A percentile compares a stretch with the other conserved stretches of the same genome.
Conservation (phyloP, 73 alveolate genomes). For the Paramecium pentaurelia region DNA sequence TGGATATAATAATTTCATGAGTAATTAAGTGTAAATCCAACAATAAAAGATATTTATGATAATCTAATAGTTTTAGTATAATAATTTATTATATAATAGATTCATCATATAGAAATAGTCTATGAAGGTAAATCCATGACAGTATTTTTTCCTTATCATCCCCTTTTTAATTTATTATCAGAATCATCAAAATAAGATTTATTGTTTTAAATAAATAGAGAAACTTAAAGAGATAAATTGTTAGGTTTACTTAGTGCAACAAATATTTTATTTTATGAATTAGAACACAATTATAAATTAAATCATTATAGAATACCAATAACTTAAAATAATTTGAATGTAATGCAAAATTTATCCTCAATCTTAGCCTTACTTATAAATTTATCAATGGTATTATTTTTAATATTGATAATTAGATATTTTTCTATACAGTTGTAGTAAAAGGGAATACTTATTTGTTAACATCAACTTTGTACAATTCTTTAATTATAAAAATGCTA, state of each 20-base stretch:
- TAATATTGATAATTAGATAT: neutral
- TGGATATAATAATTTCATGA: neutral
- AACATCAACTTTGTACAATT: neutral
- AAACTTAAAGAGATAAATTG: slow-evolving; percentile 51
- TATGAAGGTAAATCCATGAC: neutral
- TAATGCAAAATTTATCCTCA: neutral
- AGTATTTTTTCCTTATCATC: slow-evolving; percentile 26
- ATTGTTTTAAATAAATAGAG: slow-evolving; percentile 3
- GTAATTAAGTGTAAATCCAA: neutral
- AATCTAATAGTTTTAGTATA: neutral
- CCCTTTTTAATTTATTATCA: slow-evolving; percentile 25
- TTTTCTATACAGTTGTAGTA: neutral
- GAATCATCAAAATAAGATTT: slow-evolving; percentile 25
- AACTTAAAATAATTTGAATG: neutral
- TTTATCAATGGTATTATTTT: neutral
- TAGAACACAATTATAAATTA: slow-evolving; percentile 20
- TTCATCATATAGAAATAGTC: neutral
- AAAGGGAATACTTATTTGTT: neutral
- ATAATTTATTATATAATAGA: neutral
- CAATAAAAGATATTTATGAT: neutral
- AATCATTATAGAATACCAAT: slow-evolving; percentile 18
- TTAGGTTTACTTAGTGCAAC: slow-evolving; percentile 9
- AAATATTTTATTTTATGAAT: slow-evolving; percentile 33
- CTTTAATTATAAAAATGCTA: neutral
- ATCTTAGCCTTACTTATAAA: neutral